phyloP scores from a whole-genome alignment of 2,329 filamentous ascomycete genomes.

The Cladophialophora exuberans region DNA sequence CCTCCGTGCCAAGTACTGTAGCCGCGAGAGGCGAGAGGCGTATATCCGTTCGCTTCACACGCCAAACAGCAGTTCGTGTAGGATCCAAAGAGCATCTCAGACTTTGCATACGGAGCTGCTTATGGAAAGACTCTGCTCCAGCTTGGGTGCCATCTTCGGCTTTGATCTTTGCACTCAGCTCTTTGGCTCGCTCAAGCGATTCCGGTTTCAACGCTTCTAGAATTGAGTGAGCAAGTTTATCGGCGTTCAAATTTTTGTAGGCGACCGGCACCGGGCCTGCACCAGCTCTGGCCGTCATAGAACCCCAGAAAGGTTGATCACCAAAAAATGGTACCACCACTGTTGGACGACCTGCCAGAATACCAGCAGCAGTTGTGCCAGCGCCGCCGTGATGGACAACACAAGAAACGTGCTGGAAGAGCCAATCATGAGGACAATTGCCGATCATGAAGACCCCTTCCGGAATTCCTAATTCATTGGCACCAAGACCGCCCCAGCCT shows the following conservation, averaged over 20 bases:
- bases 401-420: slow-evolving; percentile 78
- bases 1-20: slow-evolving; percentile 66
- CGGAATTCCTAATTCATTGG: slow-evolving; percentile 69
- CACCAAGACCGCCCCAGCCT: slow-evolving; percentile 84
- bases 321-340: slow-evolving; percentile 86
- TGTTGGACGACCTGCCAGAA: slow-evolving; percentile 77
- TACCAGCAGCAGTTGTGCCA: slow-evolving; percentile 85
- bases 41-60: slow-evolving; percentile 68
- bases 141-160: slow-evolving; percentile 66
- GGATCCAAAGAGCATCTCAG: slow-evolving; percentile 72
- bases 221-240: slow-evolving; percentile 69
- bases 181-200: slow-evolving; percentile 59
- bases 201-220: slow-evolving; percentile 62
- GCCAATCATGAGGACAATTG: slow-evolving; percentile 86
- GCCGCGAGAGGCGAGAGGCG: slow-evolving; percentile 74
- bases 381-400: slow-evolving; percentile 89
- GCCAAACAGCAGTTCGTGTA: slow-evolving; percentile 72
- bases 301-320: slow-evolving; percentile 82
- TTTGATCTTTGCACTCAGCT: slow-evolving; percentile 67
- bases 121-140: slow-evolving; percentile 71
- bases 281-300: slow-evolving; percentile 72
- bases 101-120: slow-evolving; percentile 67
- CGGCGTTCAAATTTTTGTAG: slow-evolving; percentile 67
- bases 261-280: slow-evolving; percentile 73
- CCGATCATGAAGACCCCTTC: slow-evolving; percentile 81